These are phyloP conservation scores for Fagus sylvatica DNA, from an alignment of 306 rosid genomes.

Conservation along the genomic window DNA sequence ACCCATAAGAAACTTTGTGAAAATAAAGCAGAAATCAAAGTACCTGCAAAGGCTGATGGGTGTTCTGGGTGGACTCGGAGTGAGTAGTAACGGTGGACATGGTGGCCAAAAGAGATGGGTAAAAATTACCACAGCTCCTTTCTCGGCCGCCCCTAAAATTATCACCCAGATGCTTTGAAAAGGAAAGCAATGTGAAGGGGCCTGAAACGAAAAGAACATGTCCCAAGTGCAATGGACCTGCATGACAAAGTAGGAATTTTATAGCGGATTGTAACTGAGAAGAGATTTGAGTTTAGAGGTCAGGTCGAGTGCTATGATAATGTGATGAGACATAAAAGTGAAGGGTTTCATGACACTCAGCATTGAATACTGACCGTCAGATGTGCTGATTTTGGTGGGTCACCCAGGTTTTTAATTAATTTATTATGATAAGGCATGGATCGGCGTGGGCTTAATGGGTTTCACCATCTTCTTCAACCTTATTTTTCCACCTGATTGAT, in stretches of 20 bases:
- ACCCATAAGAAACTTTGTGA: neutral
- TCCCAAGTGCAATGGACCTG: slow-evolving; percentile 48
- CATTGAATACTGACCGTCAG: neutral
- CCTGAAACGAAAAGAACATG: slow-evolving; percentile 37
- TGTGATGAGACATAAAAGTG: too few relatives aligned
- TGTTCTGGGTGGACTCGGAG: slow-evolving; percentile 30
- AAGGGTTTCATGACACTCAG: neutral
- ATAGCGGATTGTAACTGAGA: too few relatives aligned
- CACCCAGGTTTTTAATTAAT: neutral
- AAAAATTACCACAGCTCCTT: slow-evolving; percentile 6
- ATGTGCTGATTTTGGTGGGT: neutral
- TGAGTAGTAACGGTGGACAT: slow-evolving; percentile 61
- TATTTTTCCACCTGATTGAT: too few relatives aligned
- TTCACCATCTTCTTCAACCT: too few relatives aligned
- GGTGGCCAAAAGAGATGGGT: slow-evolving; percentile 43
- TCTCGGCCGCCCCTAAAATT: neutral
- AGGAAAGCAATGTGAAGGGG: slow-evolving; percentile 13
- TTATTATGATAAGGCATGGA: neutral
- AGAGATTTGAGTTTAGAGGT: too few relatives aligned
- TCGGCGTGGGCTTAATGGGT: neutral
- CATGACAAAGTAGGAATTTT: slow-evolving; percentile 8
- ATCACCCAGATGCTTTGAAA: slow-evolving; percentile 33
- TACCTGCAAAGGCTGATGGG: slow-evolving; percentile 62
- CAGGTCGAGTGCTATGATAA: too few relatives aligned
- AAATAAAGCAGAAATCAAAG: slow-evolving; percentile 10